Percentiles rank a stretch among this genome's conserved stretches.
phyloP scores from a whole-genome alignment of 2,329 filamentous ascomycete species.

The Bipolaris zeicola region DNA sequence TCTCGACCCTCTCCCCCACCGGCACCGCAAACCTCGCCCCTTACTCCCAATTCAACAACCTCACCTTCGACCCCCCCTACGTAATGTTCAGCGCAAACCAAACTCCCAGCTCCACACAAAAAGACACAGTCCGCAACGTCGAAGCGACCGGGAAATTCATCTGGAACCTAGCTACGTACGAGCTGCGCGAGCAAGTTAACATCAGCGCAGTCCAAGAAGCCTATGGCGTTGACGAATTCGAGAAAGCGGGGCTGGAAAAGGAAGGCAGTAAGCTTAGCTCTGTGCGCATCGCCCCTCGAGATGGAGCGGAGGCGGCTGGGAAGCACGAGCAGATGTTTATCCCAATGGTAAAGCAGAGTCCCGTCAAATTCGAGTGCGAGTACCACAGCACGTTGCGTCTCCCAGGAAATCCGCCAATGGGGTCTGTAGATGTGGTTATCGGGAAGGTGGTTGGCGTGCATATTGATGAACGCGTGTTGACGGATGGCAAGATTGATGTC shows the following conservation, averaged over 20 bases:
- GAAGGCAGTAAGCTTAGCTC: slow-evolving; percentile 49
- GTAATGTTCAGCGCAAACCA: slow-evolving; percentile 68
- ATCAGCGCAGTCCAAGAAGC: slow-evolving; percentile 58
- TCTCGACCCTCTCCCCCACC: slow-evolving; percentile 58
- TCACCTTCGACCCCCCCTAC: slow-evolving; percentile 67
- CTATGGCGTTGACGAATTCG: slow-evolving; percentile 62
- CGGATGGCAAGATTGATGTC: slow-evolving; percentile 61
- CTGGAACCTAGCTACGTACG: slow-evolving; percentile 65
- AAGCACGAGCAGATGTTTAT: slow-evolving; percentile 32
- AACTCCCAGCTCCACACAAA: slow-evolving; percentile 53
- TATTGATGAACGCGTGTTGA: slow-evolving; percentile 61
- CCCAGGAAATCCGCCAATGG: slow-evolving; percentile 63
- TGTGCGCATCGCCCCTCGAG: slow-evolving; percentile 12
- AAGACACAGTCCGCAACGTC: slow-evolving; percentile 64
- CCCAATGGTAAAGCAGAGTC: slow-evolving; percentile 61
- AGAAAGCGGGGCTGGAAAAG: slow-evolving; percentile 57
- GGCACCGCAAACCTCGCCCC: slow-evolving; percentile 63
- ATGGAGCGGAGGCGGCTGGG: background rate
- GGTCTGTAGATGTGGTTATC: slow-evolving; percentile 63
- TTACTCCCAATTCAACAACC: slow-evolving; percentile 67
- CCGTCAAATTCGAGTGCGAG: slow-evolving; percentile 64
- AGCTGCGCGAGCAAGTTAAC: slow-evolving; percentile 62
- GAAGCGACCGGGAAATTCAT: slow-evolving; percentile 62
- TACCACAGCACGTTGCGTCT: slow-evolving; percentile 60
- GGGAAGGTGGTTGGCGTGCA: slow-evolving; percentile 63